phyloP scores from a whole-genome alignment of 805 yeast genomes.

The Hanseniaspora meyeri region DNA sequence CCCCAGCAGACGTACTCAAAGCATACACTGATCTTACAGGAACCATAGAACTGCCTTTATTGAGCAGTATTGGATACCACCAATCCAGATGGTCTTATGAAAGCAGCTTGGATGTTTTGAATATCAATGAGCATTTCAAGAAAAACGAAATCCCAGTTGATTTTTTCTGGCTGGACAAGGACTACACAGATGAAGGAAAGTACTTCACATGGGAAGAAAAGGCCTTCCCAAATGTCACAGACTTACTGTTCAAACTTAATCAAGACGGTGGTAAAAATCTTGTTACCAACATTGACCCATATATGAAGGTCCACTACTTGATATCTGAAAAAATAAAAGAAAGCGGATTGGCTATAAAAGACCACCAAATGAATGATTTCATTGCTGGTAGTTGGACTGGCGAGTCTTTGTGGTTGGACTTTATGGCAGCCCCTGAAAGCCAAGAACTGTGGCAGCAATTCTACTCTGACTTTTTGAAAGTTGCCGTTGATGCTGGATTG shows the following conservation, averaged over 20 bases:
- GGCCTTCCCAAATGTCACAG: constrained; percentile 60
- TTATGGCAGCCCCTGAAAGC: constrained; percentile 51
- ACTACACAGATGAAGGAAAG: constrained; percentile 73
- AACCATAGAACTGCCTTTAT: constrained; percentile 54
- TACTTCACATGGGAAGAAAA: constrained; percentile 83
- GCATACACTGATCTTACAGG: constrained; percentile 67
- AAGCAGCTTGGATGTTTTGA: constrained; percentile 73
- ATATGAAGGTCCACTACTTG: constrained; percentile 58
- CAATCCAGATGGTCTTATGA: constrained; percentile 98
- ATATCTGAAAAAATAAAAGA: constrained; percentile 44
- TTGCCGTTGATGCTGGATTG: constrained; percentile 34
- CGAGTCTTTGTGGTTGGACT: constrained; percentile 84
- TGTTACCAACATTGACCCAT: constrained; percentile 85
- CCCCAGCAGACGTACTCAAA: constrained; percentile 43
- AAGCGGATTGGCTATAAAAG: constrained; percentile 36
- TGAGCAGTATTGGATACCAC: constrained; percentile 78
- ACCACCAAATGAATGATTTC: constrained; percentile 38
- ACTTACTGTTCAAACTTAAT: constrained; percentile 53
- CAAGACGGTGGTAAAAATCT: constrained; percentile 58
- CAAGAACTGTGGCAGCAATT: constrained; percentile 47
- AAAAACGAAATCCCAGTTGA: constrained; percentile 68
- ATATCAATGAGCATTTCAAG: constrained; percentile 60
- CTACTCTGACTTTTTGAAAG: constrained; percentile 36
- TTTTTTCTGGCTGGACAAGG: constrained; percentile 88
- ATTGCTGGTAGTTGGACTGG: constrained; percentile 98